phyloP scores from a whole-genome alignment of 2,329 filamentous ascomycete species.

The Eutypa lata region DNA sequence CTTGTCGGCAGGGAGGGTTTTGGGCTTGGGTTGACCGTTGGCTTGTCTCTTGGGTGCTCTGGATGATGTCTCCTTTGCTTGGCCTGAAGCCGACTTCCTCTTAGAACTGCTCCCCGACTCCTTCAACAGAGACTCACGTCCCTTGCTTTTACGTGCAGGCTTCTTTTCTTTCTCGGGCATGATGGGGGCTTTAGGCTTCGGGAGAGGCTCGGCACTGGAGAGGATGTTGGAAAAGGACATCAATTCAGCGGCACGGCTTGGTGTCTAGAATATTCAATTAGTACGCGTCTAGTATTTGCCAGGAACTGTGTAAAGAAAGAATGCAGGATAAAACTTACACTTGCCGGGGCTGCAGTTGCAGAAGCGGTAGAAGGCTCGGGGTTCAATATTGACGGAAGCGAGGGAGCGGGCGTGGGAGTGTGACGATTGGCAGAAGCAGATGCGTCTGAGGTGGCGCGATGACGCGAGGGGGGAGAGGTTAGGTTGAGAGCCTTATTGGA shows the following conservation, averaged over 20 bases:
- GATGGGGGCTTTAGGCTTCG: slow-evolving; percentile 42
- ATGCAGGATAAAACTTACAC: slow-evolving; percentile 21
- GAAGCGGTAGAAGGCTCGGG: slow-evolving; percentile 25
- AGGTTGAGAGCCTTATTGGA: slow-evolving; percentile 28
- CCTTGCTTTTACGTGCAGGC: slow-evolving; percentile 41
- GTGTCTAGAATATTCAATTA: slow-evolving; percentile 49
- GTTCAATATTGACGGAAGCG: slow-evolving; percentile 30
- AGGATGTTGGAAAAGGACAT: slow-evolving; percentile 98
- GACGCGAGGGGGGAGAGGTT: slow-evolving; percentile 26
- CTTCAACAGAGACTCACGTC: slow-evolving; percentile 49
- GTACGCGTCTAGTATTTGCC: background rate
- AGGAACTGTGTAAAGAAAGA: slow-evolving; percentile 1
- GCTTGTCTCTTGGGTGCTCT: slow-evolving; percentile 58
- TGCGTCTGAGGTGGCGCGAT: slow-evolving; percentile 23
- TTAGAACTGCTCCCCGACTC: slow-evolving; percentile 47
- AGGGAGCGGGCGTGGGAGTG: slow-evolving; percentile 26
- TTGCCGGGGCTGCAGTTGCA: slow-evolving; percentile 14
- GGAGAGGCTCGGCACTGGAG: slow-evolving; percentile 69
- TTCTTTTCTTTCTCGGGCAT: slow-evolving; percentile 37
- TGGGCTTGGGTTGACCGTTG: slow-evolving; percentile 54
- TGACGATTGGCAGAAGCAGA: slow-evolving; percentile 21
- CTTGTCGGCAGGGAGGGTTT: slow-evolving; percentile 53
- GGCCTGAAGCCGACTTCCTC: slow-evolving; percentile 49
- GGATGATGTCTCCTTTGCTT: slow-evolving; percentile 40
- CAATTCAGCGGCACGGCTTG: slow-evolving; percentile 73